Conservation (phyloP, 2,329 filamentous ascomycete genomes). For the Trichoderma cornu-damae region DNA sequence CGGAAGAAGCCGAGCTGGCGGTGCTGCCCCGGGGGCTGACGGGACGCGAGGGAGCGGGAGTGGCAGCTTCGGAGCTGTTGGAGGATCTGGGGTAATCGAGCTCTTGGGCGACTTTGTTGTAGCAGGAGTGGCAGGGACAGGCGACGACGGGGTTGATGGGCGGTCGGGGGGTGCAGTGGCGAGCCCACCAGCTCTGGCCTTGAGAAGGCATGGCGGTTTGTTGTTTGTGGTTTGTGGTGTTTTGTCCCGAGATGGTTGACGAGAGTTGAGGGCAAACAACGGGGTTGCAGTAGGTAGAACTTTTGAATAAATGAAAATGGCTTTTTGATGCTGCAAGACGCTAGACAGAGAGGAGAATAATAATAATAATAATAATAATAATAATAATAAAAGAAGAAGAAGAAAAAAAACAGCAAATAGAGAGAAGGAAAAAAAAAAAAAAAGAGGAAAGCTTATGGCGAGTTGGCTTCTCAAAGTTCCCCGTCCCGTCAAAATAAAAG, state of each 20-base stretch:
- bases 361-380: no score
- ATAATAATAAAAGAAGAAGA: neutral
- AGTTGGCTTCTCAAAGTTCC: neutral
- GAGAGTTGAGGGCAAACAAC: neutral
- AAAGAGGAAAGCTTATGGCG: neutral
- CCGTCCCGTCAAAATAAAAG: neutral
- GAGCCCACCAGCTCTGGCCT: slow-evolving; percentile 36
- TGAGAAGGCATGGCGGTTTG: slow-evolving; percentile 30
- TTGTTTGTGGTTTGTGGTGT: neutral
- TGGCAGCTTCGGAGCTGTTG: neutral
- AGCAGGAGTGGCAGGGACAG: slow-evolving; percentile 37
- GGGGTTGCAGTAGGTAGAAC: no score
- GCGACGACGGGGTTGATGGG: slow-evolving; percentile 32
- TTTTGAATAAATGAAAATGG: no score
- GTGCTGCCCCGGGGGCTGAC: neutral
- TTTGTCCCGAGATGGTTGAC: neutral
- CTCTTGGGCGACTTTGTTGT: slow-evolving; percentile 21
- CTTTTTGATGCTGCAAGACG: no score
- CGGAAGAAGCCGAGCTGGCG: neutral
- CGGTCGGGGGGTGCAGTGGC: slow-evolving; percentile 38
- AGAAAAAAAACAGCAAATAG: neutral
- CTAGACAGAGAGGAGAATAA: no score
- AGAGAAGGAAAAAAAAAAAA: neutral
- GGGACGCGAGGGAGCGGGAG: neutral
- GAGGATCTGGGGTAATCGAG: neutral